A percentile compares a stretch with the other conserved stretches of the same genome.
phyloP scores from a whole-genome alignment of 257 asterid species.

The Lycium barbarum region DNA sequence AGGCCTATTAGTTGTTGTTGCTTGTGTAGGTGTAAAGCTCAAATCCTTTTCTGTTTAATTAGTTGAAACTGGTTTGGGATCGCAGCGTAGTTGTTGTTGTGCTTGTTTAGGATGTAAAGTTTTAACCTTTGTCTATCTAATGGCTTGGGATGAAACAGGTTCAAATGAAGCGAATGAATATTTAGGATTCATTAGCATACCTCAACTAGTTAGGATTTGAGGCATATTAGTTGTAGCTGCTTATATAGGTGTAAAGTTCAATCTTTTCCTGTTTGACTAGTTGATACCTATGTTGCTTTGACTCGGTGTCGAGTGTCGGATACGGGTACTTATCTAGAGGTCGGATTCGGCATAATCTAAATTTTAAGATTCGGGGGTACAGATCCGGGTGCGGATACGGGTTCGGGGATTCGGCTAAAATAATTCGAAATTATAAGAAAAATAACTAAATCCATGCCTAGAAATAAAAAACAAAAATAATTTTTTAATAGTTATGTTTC shows the following conservation, averaged over 20 bases:
- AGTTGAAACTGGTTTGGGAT: not conserved
- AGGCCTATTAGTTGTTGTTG: not conserved
- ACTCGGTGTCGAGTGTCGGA: no score
- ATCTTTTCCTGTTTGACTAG: not conserved
- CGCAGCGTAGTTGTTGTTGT: not conserved
- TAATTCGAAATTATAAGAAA: no score
- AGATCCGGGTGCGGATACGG: no score
- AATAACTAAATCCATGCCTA: no score
- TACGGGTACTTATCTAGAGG: no score
- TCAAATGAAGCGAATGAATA: not conserved
- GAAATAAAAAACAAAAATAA: no score
- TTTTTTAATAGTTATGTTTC: no score
- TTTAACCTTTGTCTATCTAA: not conserved
- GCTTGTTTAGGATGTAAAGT: no score
- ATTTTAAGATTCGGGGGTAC: no score
- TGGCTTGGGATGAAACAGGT: not conserved
- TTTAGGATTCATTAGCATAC: conserved; percentile 5
- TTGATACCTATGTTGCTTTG: no score
- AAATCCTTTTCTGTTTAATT: not conserved
- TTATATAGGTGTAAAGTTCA: not conserved
- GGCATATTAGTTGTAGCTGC: not conserved
- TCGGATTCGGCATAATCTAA: no score
- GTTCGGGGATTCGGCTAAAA: no score
- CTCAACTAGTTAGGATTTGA: conserved; percentile 10
- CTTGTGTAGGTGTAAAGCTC: not conserved